Percentiles rank a stretch among this genome's conserved stretches.
These are phyloP conservation scores for Lactifluus piperatus DNA, from an alignment of 768 basidiomycete species.

Conservation along the genomic window DNA sequence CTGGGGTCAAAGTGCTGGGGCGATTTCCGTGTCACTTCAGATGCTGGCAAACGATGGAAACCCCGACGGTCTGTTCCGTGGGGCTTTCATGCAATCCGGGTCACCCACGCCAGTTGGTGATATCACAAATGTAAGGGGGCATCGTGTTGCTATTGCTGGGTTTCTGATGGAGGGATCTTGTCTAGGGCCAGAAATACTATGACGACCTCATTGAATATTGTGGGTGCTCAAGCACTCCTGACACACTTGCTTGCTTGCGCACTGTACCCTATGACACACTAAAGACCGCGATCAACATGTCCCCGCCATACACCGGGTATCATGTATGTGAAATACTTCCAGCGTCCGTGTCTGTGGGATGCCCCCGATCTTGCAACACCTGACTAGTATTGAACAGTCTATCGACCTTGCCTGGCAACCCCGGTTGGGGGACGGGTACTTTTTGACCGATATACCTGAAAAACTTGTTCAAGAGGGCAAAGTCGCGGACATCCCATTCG, in stretches of 20 bases:
- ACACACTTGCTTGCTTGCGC: constrained; percentile 33
- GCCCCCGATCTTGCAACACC: too few relatives aligned
- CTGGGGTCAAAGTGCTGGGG: constrained; percentile 47
- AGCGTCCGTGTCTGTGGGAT: too few relatives aligned
- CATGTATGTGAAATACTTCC: constrained; percentile 1
- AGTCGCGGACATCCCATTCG: too few relatives aligned
- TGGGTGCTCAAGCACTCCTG: constrained; percentile 29
- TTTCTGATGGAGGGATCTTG: not conserved
- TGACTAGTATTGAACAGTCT: too few relatives aligned
- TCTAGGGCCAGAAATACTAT: constrained; percentile 30
- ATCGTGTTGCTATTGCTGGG: constrained; percentile 13
- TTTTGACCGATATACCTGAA: too few relatives aligned
- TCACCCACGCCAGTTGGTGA: constrained; percentile 29
- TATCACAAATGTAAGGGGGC: constrained; percentile 25
- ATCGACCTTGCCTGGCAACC: too few relatives aligned
- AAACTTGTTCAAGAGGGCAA: too few relatives aligned
- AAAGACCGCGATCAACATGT: constrained; percentile 26
- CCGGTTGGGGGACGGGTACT: too few relatives aligned
- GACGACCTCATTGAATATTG: constrained; percentile 32
- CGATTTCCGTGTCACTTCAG: constrained; percentile 37
- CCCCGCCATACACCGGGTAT: constrained; percentile 28
- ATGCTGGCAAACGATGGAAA: constrained; percentile 34
- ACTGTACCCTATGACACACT: constrained; percentile 27
- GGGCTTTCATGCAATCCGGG: constrained; percentile 25
- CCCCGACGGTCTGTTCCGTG: constrained; percentile 30